phyloP scores from a whole-genome alignment of 2,329 filamentous ascomycete species.

The Esteya vermicola region DNA sequence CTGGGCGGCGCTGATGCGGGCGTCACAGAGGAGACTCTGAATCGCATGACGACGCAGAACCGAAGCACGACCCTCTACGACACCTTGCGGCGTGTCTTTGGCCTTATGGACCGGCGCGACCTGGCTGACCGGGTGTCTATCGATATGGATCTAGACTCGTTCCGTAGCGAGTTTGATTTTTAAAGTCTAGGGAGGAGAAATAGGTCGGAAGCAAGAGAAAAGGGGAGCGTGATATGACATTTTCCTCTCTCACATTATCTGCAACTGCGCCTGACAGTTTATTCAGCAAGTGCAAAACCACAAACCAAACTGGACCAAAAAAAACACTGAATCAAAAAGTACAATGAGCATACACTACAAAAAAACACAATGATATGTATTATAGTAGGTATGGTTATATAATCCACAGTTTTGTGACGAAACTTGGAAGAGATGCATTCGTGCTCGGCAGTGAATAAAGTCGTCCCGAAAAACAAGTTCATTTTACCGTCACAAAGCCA shows the following conservation, averaged over 20 bases:
- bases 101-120: conserved; percentile 83
- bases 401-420: too few species aligned
- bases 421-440: too few species aligned
- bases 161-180: conserved; percentile 86
- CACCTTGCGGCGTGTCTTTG: conserved; percentile 87
- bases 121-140: conserved; percentile 74
- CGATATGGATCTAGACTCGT: conserved; percentile 81
- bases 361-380: too few species aligned
- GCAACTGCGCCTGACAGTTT: too few species aligned
- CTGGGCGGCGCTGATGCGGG: conserved; percentile 42
- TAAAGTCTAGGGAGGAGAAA: conserved; percentile 12
- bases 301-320: too few species aligned
- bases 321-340: too few species aligned
- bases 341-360: neutral
- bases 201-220: neutral
- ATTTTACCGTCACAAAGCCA: conserved; percentile 52
- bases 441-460: neutral
- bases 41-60: conserved; percentile 86
- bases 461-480: too few species aligned
- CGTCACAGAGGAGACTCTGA: conserved; percentile 55
- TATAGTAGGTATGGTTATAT: too few species aligned
- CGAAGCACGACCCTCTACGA: conserved; percentile 95
- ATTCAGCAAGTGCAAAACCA: too few species aligned
- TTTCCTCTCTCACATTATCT: too few species aligned
- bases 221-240: neutral